phyloP scores from a whole-genome alignment of 1,139 yeast species.

The Saccharomyces pastorianus region DNA sequence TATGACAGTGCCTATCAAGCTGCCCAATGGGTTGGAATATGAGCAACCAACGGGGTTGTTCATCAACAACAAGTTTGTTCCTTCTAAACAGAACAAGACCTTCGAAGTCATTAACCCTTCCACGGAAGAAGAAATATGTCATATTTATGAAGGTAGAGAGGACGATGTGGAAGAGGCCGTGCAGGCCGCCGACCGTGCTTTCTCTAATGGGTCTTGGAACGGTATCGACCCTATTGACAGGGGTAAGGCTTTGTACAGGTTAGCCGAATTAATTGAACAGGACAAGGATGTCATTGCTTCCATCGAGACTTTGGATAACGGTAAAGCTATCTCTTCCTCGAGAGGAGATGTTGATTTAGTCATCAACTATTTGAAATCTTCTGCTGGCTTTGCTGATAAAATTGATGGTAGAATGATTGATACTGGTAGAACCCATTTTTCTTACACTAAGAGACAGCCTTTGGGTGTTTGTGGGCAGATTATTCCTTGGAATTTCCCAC shows the following conservation, averaged over 20 bases:
- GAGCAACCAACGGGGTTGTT: constrained; percentile 46
- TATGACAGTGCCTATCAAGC: constrained; percentile 34
- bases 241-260: constrained; percentile 44
- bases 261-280: constrained; percentile 51
- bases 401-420: constrained; percentile 54
- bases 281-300: constrained; percentile 46
- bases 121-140: constrained; percentile 38
- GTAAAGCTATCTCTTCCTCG: constrained; percentile 50
- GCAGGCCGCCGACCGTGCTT: constrained; percentile 37
- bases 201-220: constrained; percentile 34
- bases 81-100: constrained; percentile 34
- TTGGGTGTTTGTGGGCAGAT: constrained; percentile 59
- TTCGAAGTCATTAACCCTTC: constrained; percentile 39
- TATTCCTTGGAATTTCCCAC: constrained; percentile 61
- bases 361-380: constrained; percentile 48
- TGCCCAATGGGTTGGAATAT: constrained; percentile 44
- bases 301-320: constrained; percentile 71
- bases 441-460: constrained; percentile 44
- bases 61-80: constrained; percentile 38
- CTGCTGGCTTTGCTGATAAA: constrained; percentile 70
- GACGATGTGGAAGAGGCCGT: constrained; percentile 41
- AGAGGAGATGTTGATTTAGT: constrained; percentile 50
- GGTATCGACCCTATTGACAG: constrained; percentile 38
- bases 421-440: constrained; percentile 44
- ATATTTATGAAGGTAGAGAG: constrained; percentile 37